phyloP scores from a whole-genome alignment of 257 asterid genomes.

The Primulina huaijiensis region DNA sequence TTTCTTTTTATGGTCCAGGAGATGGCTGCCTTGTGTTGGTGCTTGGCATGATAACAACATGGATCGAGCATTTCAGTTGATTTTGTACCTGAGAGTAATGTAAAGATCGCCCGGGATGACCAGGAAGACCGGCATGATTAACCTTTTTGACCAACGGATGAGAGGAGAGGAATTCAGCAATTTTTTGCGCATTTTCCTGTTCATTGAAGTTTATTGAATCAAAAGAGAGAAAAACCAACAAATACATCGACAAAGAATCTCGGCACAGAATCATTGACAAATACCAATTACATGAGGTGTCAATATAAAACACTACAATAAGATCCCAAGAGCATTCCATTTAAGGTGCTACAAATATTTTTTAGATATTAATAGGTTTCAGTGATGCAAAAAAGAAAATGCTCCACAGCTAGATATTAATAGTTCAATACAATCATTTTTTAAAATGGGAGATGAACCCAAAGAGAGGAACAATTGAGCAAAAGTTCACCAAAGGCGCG shows the following conservation, averaged over 20 bases:
- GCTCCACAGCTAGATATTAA: not conserved
- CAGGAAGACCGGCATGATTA: slow-evolving; percentile 71
- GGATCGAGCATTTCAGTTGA: not conserved
- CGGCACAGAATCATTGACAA: too few species aligned
- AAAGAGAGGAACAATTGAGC: not conserved
- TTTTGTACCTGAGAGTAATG: slow-evolving; percentile 72
- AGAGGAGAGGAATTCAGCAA: slow-evolving; percentile 73
- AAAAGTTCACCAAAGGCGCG: not conserved
- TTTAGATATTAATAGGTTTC: not conserved
- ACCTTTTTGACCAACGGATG: slow-evolving; percentile 73
- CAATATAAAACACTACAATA: not conserved
- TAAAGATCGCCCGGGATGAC: slow-evolving; percentile 67
- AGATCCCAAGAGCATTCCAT: not conserved
- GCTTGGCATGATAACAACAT: not conserved
- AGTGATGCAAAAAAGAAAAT: not conserved
- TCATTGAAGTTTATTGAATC: slow-evolving; percentile 11
- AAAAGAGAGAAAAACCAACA: not conserved
- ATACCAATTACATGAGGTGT: not conserved
- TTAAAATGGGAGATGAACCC: not conserved
- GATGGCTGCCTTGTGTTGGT: not conserved
- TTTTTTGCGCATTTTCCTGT: slow-evolving; percentile 87
- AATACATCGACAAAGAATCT: too few species aligned
- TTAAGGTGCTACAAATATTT: not conserved
- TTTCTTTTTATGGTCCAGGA: not conserved
- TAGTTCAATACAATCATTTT: not conserved